Evolutionary conservation across 257 asterid species (phyloP).

Genomic region (Solanum peruvianum): DNA sequence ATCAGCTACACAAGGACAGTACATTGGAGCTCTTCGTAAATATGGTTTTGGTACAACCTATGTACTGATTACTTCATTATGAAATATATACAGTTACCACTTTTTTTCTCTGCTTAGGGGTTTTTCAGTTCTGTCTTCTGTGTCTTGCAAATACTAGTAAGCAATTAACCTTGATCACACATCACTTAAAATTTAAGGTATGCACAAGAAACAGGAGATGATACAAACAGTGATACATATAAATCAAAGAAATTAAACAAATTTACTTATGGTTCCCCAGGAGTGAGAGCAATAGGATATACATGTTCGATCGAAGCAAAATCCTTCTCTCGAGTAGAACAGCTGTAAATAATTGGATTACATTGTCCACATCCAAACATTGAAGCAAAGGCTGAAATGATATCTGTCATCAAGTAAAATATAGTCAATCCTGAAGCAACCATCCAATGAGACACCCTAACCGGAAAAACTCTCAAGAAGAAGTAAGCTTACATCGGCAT

Average conservation of each 20-base stretch:
- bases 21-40: not conserved
- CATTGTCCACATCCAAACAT: slow-evolving; percentile 94
- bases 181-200: not conserved
- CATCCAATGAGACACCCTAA: not conserved
- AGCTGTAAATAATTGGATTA: slow-evolving; percentile 79
- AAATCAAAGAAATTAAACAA: not conserved
- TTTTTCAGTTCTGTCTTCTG: not conserved
- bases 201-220: not conserved
- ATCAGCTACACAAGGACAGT: not conserved
- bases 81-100: not conserved
- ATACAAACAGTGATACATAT: not conserved
- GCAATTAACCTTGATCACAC: not conserved
- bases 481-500: slow-evolving; percentile 76
- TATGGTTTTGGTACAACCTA: not conserved
- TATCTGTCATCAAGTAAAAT: slow-evolving; percentile 47
- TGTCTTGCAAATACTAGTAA: not conserved
- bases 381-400: slow-evolving; percentile 97
- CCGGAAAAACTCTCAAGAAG: not conserved
- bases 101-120: not conserved
- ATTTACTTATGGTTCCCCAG: not conserved
- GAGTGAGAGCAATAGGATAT: slow-evolving; percentile 12
- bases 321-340: slow-evolving; percentile 93
- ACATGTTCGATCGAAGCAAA: slow-evolving; percentile 92
- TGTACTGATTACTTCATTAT: not conserved
- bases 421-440: not conserved